Evolutionary conservation across 257 asterid species (phyloP).

Genomic region (Scutellaria barbata): DNA sequence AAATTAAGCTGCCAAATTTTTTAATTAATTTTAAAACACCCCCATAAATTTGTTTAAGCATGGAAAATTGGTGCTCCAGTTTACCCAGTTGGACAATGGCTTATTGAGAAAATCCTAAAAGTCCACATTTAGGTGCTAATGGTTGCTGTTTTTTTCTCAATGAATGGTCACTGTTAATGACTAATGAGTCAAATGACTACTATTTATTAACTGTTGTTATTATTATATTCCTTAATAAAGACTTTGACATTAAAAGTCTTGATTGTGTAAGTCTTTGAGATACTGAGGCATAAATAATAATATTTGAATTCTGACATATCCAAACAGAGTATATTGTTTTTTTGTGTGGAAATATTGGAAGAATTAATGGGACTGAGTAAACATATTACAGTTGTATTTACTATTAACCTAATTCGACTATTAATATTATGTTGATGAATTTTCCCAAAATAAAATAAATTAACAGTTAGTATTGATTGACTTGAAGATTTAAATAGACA

Average conservation of each 20-base stretch:
- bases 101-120: neutral
- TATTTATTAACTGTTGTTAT: no score
- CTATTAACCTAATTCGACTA: no score
- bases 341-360: neutral
- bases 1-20: no score
- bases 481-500: no score
- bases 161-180: neutral
- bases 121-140: conserved; percentile 5
- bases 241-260: conserved; percentile 4
- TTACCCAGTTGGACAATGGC: neutral
- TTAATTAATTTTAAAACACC: no score
- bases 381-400: neutral
- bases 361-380: neutral
- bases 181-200: neutral
- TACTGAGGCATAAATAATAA: neutral
- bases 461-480: no score
- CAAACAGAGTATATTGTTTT: neutral
- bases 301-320: neutral
- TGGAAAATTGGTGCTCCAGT: no score
- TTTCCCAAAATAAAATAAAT: no score
- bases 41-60: no score
- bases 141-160: neutral
- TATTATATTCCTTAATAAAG: neutral
- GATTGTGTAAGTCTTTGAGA: neutral
- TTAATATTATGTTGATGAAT: no score